Evolutionary conservation across 164 flowering plant species (phyloP), one percentile per base, ranked within the genome.

Genomic region (Platanus orientalis): DNA sequence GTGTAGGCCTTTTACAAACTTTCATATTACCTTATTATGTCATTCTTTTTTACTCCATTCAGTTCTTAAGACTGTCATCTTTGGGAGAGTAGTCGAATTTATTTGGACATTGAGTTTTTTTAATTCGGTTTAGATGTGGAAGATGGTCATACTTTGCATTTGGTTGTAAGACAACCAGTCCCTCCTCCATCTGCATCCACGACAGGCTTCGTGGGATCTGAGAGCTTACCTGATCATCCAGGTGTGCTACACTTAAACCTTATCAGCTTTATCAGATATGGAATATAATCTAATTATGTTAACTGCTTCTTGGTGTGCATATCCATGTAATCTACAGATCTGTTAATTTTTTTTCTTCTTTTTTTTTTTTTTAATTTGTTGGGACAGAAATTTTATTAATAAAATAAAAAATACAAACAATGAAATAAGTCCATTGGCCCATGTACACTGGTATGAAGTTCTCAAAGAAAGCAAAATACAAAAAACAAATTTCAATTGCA

Each of bases 91-190:
- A 32, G n/a, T 54, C 23, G 14, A 50, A 13, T 54, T 29, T 5
- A 23, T 56, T 51, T n/a, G 57, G 59, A 27, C n/a, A 54, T 57
- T 54, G 63, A 58, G 60, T 73, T 76, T 67, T n/a, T 73, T 73
- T 69, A 69, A 73, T 60, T 40, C 54, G 19, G 36, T 40, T 58
- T 70, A 94, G 98, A 91, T 73, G 98, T 94, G 60, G 98, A 94
- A 78, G 97, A 94, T 82, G 98, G 98, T 54, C 98, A 94, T 73
- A 94, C 98, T 55, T 72, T 94, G 78, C 98, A 94, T 79, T 44
- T 94, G 75, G 98, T 94, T 63, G 96, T 83, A 54, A 80, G 98
- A 70, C 90, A 90, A 59, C 96, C 96, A 24, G 29, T 82, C 55
- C 76, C 77, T 7, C 73, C 83, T 42, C 69, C 87, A 64, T 64